phyloP scores from a whole-genome alignment of 257 asterid species.

The Solanum sitiens region DNA sequence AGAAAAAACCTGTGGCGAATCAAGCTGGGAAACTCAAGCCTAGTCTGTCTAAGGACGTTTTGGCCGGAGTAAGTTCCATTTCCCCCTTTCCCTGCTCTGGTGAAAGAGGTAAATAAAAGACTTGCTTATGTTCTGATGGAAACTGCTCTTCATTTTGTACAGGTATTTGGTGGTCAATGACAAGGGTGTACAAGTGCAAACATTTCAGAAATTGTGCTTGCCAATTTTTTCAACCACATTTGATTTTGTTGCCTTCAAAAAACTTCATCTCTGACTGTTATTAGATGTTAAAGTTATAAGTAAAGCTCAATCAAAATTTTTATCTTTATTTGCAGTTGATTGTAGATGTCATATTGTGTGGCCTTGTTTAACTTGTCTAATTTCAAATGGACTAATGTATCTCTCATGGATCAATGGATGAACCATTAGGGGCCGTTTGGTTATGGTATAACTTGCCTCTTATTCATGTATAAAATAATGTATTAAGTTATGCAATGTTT shows the following conservation, averaged over 20 bases:
- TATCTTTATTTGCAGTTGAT: background rate
- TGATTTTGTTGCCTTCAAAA: background rate
- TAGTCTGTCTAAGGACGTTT: constrained; percentile 43
- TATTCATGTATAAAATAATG: too few species aligned
- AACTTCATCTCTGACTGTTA: background rate
- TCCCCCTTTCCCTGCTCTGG: background rate
- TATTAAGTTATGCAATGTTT: too few species aligned
- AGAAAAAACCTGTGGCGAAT: constrained; percentile 43
- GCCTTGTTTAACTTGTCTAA: background rate
- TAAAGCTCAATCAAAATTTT: background rate
- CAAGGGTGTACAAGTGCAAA: background rate
- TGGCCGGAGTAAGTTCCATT: constrained; percentile 52
- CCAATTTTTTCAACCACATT: background rate
- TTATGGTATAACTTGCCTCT: too few species aligned
- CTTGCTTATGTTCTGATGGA: background rate
- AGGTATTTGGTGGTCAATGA: constrained; percentile 52
- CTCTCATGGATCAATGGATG: too few species aligned
- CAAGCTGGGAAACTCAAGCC: constrained; percentile 30
- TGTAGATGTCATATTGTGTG: background rate
- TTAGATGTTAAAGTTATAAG: background rate
- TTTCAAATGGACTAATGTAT: too few species aligned
- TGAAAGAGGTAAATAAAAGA: background rate
- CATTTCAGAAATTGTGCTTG: background rate
- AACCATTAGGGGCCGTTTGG: too few species aligned
- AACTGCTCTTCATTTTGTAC: constrained; percentile 3